Base-by-base conservation (phyloP, 352 stramenopile genomes). In the Phytophthora constricta region DNA sequence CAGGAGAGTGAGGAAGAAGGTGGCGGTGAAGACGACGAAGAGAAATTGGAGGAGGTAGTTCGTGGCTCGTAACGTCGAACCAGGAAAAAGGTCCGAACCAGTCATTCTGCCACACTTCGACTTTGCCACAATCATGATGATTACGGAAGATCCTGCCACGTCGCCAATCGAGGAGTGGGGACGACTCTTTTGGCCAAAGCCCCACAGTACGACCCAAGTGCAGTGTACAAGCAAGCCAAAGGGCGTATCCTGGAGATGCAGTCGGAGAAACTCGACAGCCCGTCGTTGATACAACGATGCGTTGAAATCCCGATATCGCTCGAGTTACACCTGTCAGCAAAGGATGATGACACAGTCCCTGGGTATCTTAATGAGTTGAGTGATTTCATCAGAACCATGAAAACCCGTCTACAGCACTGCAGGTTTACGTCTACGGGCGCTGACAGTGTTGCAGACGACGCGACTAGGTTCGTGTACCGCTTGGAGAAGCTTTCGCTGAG, bases 301-400 rank as follows among this genome's bases (percentile, higher is more conserved):
- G 8, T 68, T 14, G 51, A 68, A 42, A 68, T 68, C 23, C 51
- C 60, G 5, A 26, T 68, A 5, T 62, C 60, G 14, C 60, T 68
- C 11, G 51, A 68, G 16, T 41, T 48, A 16, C 34, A 4, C 16
- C 39, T 22, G n/a, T 68, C 20, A 14, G 22, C 60, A 22, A 27
- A 62, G n/a, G 50, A 23, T n/a, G 52, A 25, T 20, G 51, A 68
- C 13, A n/a, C n/a, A n/a, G n/a, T n/a, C n/a, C n/a, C n/a, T n/a
- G n/a, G n/a, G n/a, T 13, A 58, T 26, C 20, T 68, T n/a, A 17
- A 47, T 17, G 25, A 58, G 5, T 2, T 68, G 3, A 23, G 19
- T 10, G 41, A 25, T 2, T 57, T 68, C 34, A 57, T 68, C 5
- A 16, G 39, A 19, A 26, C 17, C 20, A 50, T 62, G 33, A 51